Base-by-base conservation (phyloP, 805 yeast species). In the Yamadazyma scolyti region DNA sequence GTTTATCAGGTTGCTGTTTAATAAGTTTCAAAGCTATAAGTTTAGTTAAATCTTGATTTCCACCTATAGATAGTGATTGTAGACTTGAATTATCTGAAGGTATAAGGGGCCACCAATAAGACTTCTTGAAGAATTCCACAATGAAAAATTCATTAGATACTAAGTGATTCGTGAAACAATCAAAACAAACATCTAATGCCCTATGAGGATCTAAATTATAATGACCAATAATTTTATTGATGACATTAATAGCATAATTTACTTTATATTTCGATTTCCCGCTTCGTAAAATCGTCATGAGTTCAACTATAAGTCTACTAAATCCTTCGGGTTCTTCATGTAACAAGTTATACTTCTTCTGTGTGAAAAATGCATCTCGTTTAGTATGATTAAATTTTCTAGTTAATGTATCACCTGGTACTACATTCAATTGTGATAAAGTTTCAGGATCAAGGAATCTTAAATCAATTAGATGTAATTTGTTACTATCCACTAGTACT, bases 321-420 rank as follows among this genome's bases (percentile, higher is more conserved):
- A 75, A 88, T 1, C 96, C 97, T 48, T 82, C 87, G 15, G 77
- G 62, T 39, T 82, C 82, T 52, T 89, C 96, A 29, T 77, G 74
- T 6, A 85, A 46, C 11, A 87, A 59, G 36, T 83, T 82, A 58
- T 65, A 86, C 41, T 79, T 75, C 47, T 68, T 68, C 37, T 76
- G 64, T 32, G 77, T 61, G 50, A 63, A 62, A 45, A 58, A 47
- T 51, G 67, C 58, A 47, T 73, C 60, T 53, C 73, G 38, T 49
- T 58, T 44, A 30, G 52, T 35, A 28, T 59, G 46, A 43, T 64
- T 58, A 45, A 65, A 44, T 23, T 59, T 56, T 17, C 59, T 64
- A 9, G 55, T 65, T 23, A 71, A 54, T 21, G 46, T 30, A 10
- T 55, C 54, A 3, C 43, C 36, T 2, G 69, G 66, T 1, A 65